Conservation (phyloP, 2,329 filamentous ascomycete species). For the Macrophomina tecta region DNA sequence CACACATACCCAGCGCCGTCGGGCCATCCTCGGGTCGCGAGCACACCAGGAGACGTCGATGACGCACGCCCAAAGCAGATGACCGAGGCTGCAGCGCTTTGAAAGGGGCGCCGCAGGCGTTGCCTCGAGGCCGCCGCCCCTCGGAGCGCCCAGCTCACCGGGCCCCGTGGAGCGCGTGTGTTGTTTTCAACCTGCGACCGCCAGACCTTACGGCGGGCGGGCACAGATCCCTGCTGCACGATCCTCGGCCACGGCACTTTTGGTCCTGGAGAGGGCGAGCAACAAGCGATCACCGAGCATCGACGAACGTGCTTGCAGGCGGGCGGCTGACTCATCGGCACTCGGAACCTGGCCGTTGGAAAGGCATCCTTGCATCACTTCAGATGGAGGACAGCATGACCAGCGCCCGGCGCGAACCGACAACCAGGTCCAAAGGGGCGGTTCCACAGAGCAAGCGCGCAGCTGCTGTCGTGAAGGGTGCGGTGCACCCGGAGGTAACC, state of each 20-base stretch:
- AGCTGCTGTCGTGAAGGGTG: constrained; percentile 12
- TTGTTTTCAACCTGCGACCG: constrained; percentile 14
- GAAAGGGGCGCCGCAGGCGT: not conserved
- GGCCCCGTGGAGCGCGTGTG: not conserved
- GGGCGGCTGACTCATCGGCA: constrained; percentile 21
- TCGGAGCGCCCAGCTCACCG: not conserved
- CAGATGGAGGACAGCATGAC: constrained; percentile 24
- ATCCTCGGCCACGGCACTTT: constrained; percentile 9
- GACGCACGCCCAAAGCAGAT: constrained; percentile 6
- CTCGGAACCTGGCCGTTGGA: constrained; percentile 27
- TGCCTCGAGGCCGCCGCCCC: not conserved
- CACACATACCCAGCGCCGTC: not conserved
- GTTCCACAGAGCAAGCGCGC: constrained; percentile 22
- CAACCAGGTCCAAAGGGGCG: constrained; percentile 26
- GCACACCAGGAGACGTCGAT: not conserved
- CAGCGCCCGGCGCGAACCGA: constrained; percentile 25
- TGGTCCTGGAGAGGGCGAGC: not conserved
- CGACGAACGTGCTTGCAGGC: constrained; percentile 17
- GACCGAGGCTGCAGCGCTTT: not conserved
- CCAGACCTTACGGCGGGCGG: constrained; percentile 3
- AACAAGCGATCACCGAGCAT: constrained; percentile 8
- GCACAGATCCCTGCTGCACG: constrained; percentile 11
- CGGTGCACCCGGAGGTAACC: constrained; percentile 17
- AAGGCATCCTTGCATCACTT: constrained; percentile 23
- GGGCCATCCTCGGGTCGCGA: constrained; percentile 6